Conservation (phyloP, 805 yeast genomes). For the Nematodospora valgi region DNA sequence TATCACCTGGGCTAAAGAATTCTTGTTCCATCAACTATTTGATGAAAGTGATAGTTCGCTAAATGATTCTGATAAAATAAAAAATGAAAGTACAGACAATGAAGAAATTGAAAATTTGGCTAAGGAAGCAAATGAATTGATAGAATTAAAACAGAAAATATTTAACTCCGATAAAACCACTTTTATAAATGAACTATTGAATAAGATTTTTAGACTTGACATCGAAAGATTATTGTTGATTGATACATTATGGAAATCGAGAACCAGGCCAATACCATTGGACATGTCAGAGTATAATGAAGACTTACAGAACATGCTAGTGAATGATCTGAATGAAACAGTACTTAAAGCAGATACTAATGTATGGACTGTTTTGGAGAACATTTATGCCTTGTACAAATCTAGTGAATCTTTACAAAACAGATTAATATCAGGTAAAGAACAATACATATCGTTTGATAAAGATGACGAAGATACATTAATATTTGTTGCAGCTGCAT, state of each 20-base stretch:
- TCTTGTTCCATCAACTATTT: constrained; percentile 77
- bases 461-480: constrained; percentile 94
- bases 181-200: constrained; percentile 43
- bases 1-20: constrained; percentile 96
- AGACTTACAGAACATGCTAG: constrained; percentile 13
- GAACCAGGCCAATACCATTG: constrained; percentile 68
- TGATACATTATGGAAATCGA: constrained; percentile 73
- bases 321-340: constrained; percentile 17
- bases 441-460: constrained; percentile 62
- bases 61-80: constrained; percentile 16
- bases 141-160: constrained; percentile 27
- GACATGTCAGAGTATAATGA: constrained; percentile 20
- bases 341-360: constrained; percentile 35
- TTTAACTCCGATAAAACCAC: constrained; percentile 8
- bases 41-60: constrained; percentile 41
- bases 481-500: constrained; percentile 80
- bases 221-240: constrained; percentile 68
- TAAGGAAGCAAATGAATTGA: constrained; percentile 65
- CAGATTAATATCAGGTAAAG: constrained; percentile 38
- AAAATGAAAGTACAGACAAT: constrained; percentile 56
- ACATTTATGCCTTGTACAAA: constrained; percentile 53
- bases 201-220: constrained; percentile 68
- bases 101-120: constrained; percentile 62
- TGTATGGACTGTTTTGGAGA: constrained; percentile 62
- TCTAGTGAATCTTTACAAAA: constrained; percentile 48